Evolutionary conservation across 164 flowering plant genomes (phyloP).

Genomic region (Piper longum): DNA sequence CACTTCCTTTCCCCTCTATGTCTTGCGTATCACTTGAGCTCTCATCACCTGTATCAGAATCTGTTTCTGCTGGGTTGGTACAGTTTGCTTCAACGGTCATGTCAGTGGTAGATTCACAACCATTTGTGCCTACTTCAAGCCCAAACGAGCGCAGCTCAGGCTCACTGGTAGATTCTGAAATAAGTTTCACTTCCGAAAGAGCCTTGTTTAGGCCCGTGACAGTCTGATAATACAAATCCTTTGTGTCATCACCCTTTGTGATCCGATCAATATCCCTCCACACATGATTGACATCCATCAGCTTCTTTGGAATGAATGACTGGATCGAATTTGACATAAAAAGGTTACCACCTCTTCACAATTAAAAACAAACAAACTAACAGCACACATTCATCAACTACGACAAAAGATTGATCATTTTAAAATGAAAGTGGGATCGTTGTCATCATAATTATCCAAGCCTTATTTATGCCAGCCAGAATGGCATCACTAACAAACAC

Average conservation of each 20-base stretch:
- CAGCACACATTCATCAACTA: too few species aligned
- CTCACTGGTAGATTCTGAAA: constrained; percentile 9
- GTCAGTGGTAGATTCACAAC: not conserved
- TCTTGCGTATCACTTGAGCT: constrained; percentile 25
- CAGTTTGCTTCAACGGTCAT: too few species aligned
- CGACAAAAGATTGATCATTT: too few species aligned
- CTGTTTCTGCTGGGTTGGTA: constrained; percentile 18
- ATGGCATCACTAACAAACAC: too few species aligned
- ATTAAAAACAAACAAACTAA: too few species aligned
- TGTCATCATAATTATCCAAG: too few species aligned
- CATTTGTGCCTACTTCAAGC: not conserved
- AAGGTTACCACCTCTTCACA: not conserved
- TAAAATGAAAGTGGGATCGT: too few species aligned
- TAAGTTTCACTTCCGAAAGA: constrained; percentile 22
- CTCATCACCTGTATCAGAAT: constrained; percentile 35
- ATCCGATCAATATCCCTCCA: constrained; percentile 67
- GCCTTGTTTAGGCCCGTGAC: constrained; percentile 71
- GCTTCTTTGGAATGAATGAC: constrained; percentile 79
- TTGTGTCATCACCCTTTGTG: constrained; percentile 63
- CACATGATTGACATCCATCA: constrained; percentile 57
- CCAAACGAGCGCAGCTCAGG: constrained; percentile 8
- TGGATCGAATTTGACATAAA: constrained; percentile 9
- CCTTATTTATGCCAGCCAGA: too few species aligned
- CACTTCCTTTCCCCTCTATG: constrained; percentile 14
- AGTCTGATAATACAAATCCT: constrained; percentile 65